These are phyloP conservation scores for Anthoceros angustus DNA, from an alignment of 225 moss, liverwort and hornwort species.

Conservation along the genomic window DNA sequence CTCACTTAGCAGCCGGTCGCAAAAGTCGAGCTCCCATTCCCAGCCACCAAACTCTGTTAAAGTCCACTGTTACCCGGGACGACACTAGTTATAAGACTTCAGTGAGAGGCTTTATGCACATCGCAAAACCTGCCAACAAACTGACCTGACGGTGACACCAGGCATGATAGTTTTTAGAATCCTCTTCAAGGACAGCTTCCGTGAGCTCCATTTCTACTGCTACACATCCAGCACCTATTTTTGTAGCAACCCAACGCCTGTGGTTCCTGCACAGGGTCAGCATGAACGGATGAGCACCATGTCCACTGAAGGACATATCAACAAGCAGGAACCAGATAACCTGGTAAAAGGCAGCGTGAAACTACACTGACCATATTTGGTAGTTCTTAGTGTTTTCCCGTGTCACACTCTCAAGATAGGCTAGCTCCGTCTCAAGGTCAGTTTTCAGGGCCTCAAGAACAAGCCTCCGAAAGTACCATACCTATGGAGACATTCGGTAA, in stretches of 20 bases:
- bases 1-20: slow-evolving; percentile 43
- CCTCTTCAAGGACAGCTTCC: slow-evolving; percentile 46
- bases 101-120: neutral
- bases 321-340: neutral
- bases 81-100: neutral
- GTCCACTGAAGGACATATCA: neutral
- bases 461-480: slow-evolving; percentile 94
- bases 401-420: slow-evolving; percentile 43
- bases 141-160: slow-evolving; percentile 96
- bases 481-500: slow-evolving; percentile 15
- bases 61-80: slow-evolving; percentile 42
- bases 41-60: slow-evolving; percentile 69
- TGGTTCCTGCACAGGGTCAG: slow-evolving; percentile 56
- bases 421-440: slow-evolving; percentile 50
- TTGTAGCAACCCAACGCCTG: slow-evolving; percentile 76
- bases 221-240: slow-evolving; percentile 39
- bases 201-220: slow-evolving; percentile 50
- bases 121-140: neutral
- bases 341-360: neutral
- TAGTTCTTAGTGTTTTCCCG: slow-evolving; percentile 84
- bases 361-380: slow-evolving; percentile 54
- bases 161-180: slow-evolving; percentile 66
- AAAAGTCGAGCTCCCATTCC: slow-evolving; percentile 74
- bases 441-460: slow-evolving; percentile 47
- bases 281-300: slow-evolving; percentile 2